Base-by-base conservation (phyloP, 164 flowering plant species). In the Magnolia officinalis region DNA sequence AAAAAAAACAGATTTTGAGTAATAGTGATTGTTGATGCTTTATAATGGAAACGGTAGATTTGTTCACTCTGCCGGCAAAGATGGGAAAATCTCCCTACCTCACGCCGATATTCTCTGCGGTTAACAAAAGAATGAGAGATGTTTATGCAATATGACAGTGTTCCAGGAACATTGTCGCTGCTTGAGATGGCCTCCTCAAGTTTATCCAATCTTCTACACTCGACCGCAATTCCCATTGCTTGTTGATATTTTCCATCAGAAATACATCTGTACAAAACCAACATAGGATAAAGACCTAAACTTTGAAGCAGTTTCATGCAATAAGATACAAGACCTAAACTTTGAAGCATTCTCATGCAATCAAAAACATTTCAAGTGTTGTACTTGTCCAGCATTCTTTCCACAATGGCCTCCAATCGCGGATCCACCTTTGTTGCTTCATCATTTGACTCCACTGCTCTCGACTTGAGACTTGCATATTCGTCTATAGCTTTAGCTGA, bases 401-500 rank as follows among this genome's bases (percentile, higher is more conserved):
- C 99, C 78, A 96, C 99, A 82, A 94, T 96, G 64, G 94, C 94
- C 84, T 94, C 97, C 87, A 96, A 80, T 80, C 98, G 83, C 70
- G 96, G 92, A 82, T 96, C 99, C 72, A 96, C 86, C 16, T 84
- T 80, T 63, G 75, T 85, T 76, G 87, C 81, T 74, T 79, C 88
- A 64, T 85, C 89, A 79, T 80, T 89, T 55, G 90, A 88, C 79
- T 90, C 97, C 52, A 86, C 92, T 65, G 90, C 94, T 82, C 90
- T 96, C 11, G 87, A 78, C 84, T 85, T 90, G 31, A 92, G 83
- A 76, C 83, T 88, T 14, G 98, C 98, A 87, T 96, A 96, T 76
- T 93, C 98, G 84, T 96, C 99, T 45, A 96, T 87, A 9, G 99
- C 99, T 84, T 96, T 96, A 55, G 95, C 99, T 96, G 92, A 72